These are phyloP conservation scores for Beta corolliflora DNA, from an alignment of 179 eudicot species.

Conservation along the genomic window DNA sequence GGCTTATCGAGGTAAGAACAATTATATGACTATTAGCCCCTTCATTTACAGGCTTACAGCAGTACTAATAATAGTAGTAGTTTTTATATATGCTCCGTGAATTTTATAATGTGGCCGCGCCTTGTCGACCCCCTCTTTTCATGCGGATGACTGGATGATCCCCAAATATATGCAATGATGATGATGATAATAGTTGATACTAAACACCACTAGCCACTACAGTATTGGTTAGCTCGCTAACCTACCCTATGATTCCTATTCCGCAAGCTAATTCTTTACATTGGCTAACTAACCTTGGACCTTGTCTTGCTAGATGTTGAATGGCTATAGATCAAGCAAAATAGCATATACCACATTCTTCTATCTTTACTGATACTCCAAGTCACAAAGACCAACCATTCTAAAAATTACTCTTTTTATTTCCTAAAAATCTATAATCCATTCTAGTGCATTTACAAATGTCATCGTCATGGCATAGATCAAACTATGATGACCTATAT, in stretches of 20 bases:
- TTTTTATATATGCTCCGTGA: not conserved
- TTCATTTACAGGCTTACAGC: too few species aligned
- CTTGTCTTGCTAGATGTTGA: not conserved
- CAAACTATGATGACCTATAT: too few species aligned
- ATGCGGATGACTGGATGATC: conserved; percentile 10
- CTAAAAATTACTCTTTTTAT: not conserved
- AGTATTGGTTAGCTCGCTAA: not conserved
- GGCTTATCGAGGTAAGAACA: too few species aligned
- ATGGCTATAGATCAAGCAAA: not conserved
- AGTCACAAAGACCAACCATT: not conserved
- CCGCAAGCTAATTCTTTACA: not conserved
- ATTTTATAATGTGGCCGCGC: conserved; percentile 10
- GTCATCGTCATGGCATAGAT: too few species aligned
- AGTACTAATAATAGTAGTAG: too few species aligned
- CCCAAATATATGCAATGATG: conserved; percentile 18
- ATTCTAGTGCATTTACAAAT: not conserved
- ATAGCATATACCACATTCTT: not conserved
- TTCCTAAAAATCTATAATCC: not conserved
- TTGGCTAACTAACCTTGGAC: not conserved
- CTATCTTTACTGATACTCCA: not conserved
- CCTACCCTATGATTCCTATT: not conserved
- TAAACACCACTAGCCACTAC: not conserved
- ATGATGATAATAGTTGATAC: not conserved
- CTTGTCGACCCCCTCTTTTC: conserved; percentile 9
- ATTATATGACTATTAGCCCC: too few species aligned